Percentiles rank a stretch among this genome's conserved stretches.
These are phyloP conservation scores for Arthromyces matolae DNA, from an alignment of 768 basidiomycete genomes.

Conservation along the genomic window DNA sequence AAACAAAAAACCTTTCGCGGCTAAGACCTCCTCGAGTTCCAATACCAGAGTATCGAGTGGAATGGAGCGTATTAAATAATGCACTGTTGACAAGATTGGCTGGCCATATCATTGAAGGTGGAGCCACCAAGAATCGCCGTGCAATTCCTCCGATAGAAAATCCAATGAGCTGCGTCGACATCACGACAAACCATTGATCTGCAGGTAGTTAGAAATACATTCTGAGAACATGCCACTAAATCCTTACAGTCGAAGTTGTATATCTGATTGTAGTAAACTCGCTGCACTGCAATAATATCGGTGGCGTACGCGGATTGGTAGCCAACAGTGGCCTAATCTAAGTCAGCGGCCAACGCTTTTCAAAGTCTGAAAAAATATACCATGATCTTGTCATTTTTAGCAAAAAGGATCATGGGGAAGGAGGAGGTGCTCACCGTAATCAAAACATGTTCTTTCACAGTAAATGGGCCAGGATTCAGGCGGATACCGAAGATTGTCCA, in stretches of 20 bases:
- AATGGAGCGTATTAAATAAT: slow-evolving; percentile 73
- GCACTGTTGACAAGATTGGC: slow-evolving; percentile 67
- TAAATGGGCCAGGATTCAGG: slow-evolving; percentile 74
- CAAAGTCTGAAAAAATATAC: slow-evolving; percentile 13
- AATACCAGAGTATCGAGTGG: slow-evolving; percentile 59
- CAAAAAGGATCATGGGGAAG: neutral
- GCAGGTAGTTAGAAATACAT: slow-evolving; percentile 5
- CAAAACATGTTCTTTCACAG: slow-evolving; percentile 72
- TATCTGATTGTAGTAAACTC: slow-evolving; percentile 58
- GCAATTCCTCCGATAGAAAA: slow-evolving; percentile 75
- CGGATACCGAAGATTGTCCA: slow-evolving; percentile 54
- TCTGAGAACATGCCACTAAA: neutral
- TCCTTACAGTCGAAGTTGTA: slow-evolving; percentile 56
- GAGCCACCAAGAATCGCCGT: slow-evolving; percentile 69
- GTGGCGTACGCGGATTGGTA: slow-evolving; percentile 65
- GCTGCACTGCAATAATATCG: slow-evolving; percentile 66
- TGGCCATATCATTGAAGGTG: slow-evolving; percentile 67
- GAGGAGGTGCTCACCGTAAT: slow-evolving; percentile 36
- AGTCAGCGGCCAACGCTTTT: neutral
- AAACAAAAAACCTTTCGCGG: slow-evolving; percentile 69
- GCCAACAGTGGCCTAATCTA: slow-evolving; percentile 52
- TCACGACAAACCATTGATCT: slow-evolving; percentile 72
- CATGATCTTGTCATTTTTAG: slow-evolving; percentile 15
- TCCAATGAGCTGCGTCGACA: slow-evolving; percentile 67
- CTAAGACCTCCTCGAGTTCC: slow-evolving; percentile 58